These are phyloP conservation scores for Mucuna pruriens DNA, from an alignment of 306 rosid genomes.

Conservation along the genomic window DNA sequence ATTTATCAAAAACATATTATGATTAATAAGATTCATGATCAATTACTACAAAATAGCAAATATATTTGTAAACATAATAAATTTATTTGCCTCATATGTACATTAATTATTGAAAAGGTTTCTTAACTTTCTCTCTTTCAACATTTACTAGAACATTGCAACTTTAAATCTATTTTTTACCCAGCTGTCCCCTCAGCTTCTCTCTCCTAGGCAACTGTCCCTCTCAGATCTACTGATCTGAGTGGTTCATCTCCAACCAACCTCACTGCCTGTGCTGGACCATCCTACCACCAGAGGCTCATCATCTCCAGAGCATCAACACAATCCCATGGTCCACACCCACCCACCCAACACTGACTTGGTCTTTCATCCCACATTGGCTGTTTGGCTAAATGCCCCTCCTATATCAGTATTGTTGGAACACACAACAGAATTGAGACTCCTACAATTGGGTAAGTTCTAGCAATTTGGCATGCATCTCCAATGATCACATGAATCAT, in stretches of 20 bases:
- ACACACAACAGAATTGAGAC: constrained; percentile 13
- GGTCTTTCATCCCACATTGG: neutral
- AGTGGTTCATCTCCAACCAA: neutral
- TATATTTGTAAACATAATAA: constrained; percentile 2
- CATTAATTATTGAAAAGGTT: neutral
- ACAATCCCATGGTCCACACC: neutral
- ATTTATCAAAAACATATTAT: neutral
- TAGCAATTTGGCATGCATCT: constrained; percentile 8
- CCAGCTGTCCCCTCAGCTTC: neutral
- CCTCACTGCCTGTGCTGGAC: neutral
- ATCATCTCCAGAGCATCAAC: neutral
- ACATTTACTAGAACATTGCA: constrained; percentile 5
- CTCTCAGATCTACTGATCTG: neutral
- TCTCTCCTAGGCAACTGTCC: constrained; percentile 3
- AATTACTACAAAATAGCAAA: constrained; percentile 17
- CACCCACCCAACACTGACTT: constrained; percentile 26
- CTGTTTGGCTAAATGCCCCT: neutral
- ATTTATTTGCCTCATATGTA: neutral
- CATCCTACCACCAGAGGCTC: constrained; percentile 8
- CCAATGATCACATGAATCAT: neutral
- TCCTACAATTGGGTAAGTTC: neutral
- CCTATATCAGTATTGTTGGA: neutral
- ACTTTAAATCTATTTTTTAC: constrained; percentile 7
- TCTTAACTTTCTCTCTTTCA: constrained; percentile 3
- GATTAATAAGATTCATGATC: neutral